Evolutionary conservation across 2,329 filamentous ascomycete species (phyloP).

Genomic region (Xylaria polymorpha): DNA sequence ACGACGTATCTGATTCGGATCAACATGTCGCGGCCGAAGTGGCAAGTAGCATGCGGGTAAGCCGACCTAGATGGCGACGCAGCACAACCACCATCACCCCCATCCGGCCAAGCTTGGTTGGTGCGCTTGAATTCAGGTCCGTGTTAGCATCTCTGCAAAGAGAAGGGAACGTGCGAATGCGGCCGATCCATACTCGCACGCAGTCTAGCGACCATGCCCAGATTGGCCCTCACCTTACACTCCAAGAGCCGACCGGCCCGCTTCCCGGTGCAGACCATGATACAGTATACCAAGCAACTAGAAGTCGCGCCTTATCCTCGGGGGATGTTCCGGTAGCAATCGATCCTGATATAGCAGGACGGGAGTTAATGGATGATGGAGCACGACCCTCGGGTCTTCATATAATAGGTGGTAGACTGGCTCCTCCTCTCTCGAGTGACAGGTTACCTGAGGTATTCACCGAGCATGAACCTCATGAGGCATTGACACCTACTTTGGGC

Average conservation of each 20-base stretch:
- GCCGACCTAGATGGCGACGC: constrained; percentile 72
- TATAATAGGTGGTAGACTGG: constrained; percentile 50
- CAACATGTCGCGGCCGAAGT: constrained; percentile 81
- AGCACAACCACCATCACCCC: constrained; percentile 82
- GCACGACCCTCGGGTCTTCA: constrained; percentile 42
- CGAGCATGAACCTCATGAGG: constrained; percentile 32
- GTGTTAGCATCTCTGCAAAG: constrained; percentile 88
- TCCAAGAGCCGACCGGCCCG: constrained; percentile 34
- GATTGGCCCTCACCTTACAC: constrained; percentile 6
- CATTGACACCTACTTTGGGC: constrained; percentile 49
- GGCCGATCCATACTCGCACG: constrained; percentile 74
- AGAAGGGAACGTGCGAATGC: constrained; percentile 79
- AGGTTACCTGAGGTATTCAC: constrained; percentile 37
- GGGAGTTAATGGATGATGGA: constrained; percentile 51
- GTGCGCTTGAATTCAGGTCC: constrained; percentile 92
- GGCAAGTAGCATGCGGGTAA: constrained; percentile 91
- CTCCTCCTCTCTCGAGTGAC: constrained; percentile 46
- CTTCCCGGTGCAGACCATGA: constrained; percentile 37
- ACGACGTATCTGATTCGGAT: constrained; percentile 67
- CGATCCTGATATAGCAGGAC: constrained; percentile 56
- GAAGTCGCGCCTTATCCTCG: constrained; percentile 61
- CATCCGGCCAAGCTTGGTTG: constrained; percentile 92
- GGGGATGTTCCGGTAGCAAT: constrained; percentile 55
- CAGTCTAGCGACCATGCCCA: constrained; percentile 71
- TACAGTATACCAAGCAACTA: constrained; percentile 39